Conservation (phyloP, 2,329 filamentous ascomycete species). For the Xylariaceae sp. region DNA sequence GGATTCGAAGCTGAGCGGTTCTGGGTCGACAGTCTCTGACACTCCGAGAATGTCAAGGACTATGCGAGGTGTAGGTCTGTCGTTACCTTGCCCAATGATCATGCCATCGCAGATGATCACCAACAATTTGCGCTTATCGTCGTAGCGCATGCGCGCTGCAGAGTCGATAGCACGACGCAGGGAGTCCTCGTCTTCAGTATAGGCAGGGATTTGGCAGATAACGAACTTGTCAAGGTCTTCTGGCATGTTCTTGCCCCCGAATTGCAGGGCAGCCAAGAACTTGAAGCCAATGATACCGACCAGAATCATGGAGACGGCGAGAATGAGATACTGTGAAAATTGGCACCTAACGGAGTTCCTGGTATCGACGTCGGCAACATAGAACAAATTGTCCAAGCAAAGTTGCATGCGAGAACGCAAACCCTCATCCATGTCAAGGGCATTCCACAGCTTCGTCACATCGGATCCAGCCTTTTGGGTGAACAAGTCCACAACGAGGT, state of each 20-base stretch:
- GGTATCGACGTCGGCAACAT: slow-evolving; percentile 86
- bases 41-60: slow-evolving; percentile 96
- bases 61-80: slow-evolving; percentile 90
- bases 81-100: slow-evolving; percentile 99
- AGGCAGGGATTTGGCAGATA: slow-evolving; percentile 95
- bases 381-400: slow-evolving; percentile 93
- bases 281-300: slow-evolving; percentile 87
- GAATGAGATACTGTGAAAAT: slow-evolving; percentile 84
- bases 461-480: slow-evolving; percentile 71
- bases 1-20: slow-evolving; percentile 93
- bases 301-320: slow-evolving; percentile 78
- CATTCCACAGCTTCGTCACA: slow-evolving; percentile 77
- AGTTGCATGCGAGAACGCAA: slow-evolving; percentile 66
- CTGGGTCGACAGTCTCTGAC: slow-evolving; percentile 87
- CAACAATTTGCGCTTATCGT: slow-evolving; percentile 95
- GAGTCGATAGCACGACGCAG: slow-evolving; percentile 96
- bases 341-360: slow-evolving; percentile 79
- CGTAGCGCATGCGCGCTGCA: slow-evolving; percentile 89
- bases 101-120: slow-evolving; percentile 95
- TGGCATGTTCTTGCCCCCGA: slow-evolving; percentile 82
- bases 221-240: slow-evolving; percentile 98
- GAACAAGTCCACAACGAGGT: slow-evolving; percentile 71
- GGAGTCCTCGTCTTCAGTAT: slow-evolving; percentile 97
- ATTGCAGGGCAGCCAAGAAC: slow-evolving; percentile 93
- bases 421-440: slow-evolving; percentile 53